Base-by-base conservation (phyloP, 306 rosid species). In the Ochetophila trinervis region DNA sequence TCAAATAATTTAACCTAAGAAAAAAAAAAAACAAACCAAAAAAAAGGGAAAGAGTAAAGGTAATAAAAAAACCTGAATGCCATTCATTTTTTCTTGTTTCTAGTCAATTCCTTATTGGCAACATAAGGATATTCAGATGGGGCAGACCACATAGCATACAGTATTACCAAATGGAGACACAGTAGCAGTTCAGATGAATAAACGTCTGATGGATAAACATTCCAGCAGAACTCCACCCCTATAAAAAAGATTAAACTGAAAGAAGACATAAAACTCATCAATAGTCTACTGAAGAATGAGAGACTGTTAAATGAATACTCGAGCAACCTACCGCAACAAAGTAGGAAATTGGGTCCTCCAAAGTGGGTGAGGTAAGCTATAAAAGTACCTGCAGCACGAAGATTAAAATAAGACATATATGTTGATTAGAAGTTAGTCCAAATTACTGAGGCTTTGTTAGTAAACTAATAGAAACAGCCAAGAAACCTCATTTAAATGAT, bases 221-320 rank as follows among this genome's bases (percentile, higher is more conserved):
- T 90, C 96, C 99, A 93, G 82, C 99, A 90, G 8, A 86, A 55
- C 80, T 90, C 97, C 69, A 87, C 91, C 53, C 99, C 99, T 5
- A 74, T 1, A 57, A 90, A 93, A 82, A 90, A 67, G 65, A 87
- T 8, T 72, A 93, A 60, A 47, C 97, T 88, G 86, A 42, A 51
- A 64, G 17, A n/a, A 64, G n/a, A 22, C 15, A n/a, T 14, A 68
- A 44, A 61, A 56, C 59, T n/a, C 27, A 35, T 70, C 71, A 73
- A 54, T 55, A 53, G 24, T 13, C n/a, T 48, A 65, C 57, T 21
- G 57, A 15, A 67, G 49, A n/a, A 18, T 4, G 57, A 30, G n/a
- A 19, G 36, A 30, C 35, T 53, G 7, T 47, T 1, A 24, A 35
- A 23, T 27, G 19, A 40, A 47, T 3, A 51, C 3, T 16, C 6